These are phyloP conservation scores for Solanum pennellii DNA, from an alignment of 257 asterid genomes.

Conservation along the genomic window DNA sequence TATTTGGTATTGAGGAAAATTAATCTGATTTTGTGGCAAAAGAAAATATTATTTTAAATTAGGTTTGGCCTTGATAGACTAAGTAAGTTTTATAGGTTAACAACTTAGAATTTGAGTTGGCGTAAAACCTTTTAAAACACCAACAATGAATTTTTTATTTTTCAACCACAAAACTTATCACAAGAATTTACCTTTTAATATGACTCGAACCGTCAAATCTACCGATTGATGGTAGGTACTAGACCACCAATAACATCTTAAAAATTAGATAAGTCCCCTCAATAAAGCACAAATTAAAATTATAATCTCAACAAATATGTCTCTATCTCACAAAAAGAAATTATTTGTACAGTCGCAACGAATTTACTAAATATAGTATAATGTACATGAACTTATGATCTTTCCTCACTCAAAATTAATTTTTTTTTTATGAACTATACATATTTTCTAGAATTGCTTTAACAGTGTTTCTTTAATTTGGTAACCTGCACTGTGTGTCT, in stretches of 20 bases:
- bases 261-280: not conserved
- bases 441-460: too few relatives aligned
- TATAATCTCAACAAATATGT: not conserved
- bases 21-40: not conserved
- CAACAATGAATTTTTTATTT: not conserved
- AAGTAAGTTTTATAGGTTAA: not conserved
- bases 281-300: not conserved
- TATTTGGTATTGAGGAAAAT: not conserved
- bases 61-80: not conserved
- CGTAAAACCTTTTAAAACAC: not conserved
- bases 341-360: not conserved
- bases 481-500: not conserved
- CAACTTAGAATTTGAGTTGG: not conserved
- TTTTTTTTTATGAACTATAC: too few relatives aligned
- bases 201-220: too few relatives aligned
- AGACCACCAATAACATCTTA: not conserved
- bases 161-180: not conserved
- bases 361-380: too few relatives aligned
- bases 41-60: not conserved
- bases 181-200: not conserved
- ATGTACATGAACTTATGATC: too few relatives aligned
- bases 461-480: too few relatives aligned
- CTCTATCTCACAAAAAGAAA: not conserved
- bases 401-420: not conserved
- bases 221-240: not conserved